Percentiles rank a stretch among this genome's conserved stretches.
phyloP scores from a whole-genome alignment of 1,284 basidiomycete genomes.

The Apiotrichum laibachii region DNA sequence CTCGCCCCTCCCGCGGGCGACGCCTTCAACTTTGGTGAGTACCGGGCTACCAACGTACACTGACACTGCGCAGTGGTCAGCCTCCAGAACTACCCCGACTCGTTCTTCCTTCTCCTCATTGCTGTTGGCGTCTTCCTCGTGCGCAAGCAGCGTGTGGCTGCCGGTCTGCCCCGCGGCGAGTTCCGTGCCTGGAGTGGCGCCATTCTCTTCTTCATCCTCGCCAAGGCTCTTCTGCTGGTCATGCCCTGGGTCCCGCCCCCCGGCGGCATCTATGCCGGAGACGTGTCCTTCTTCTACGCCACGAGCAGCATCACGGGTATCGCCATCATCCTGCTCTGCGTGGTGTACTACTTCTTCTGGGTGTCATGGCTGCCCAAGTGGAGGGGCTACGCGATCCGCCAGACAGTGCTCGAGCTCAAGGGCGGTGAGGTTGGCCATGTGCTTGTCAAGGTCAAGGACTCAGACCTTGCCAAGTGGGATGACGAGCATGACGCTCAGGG shows the following conservation, averaged over 20 bases:
- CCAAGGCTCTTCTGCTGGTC: constrained; percentile 54
- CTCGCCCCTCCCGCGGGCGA: constrained; percentile 58
- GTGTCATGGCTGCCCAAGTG: constrained; percentile 41
- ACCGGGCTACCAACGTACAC: not conserved
- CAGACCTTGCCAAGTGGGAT: constrained; percentile 26
- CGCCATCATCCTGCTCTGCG: constrained; percentile 36
- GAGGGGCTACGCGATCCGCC: constrained; percentile 45
- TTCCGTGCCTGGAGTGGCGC: constrained; percentile 53
- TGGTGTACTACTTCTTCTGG: constrained; percentile 50
- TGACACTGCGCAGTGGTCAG: constrained; percentile 29
- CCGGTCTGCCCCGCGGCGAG: constrained; percentile 48
- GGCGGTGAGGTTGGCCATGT: constrained; percentile 36
- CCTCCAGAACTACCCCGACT: constrained; percentile 52
- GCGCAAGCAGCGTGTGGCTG: constrained; percentile 48
- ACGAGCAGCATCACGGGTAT: constrained; percentile 40
- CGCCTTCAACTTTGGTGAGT: constrained; percentile 55
- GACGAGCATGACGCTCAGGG: constrained; percentile 20
- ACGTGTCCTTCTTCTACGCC: constrained; percentile 51
- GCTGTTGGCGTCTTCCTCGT: constrained; percentile 54
- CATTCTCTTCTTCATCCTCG: constrained; percentile 49
- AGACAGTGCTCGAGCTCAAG: constrained; percentile 35
- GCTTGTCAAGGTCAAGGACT: constrained; percentile 24
- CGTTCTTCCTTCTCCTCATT: constrained; percentile 53
- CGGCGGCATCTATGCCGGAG: constrained; percentile 29
- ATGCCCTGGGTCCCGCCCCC: constrained; percentile 55